phyloP scores from a whole-genome alignment of 148 eudicot genomes.

The Diospyros kaki region DNA sequence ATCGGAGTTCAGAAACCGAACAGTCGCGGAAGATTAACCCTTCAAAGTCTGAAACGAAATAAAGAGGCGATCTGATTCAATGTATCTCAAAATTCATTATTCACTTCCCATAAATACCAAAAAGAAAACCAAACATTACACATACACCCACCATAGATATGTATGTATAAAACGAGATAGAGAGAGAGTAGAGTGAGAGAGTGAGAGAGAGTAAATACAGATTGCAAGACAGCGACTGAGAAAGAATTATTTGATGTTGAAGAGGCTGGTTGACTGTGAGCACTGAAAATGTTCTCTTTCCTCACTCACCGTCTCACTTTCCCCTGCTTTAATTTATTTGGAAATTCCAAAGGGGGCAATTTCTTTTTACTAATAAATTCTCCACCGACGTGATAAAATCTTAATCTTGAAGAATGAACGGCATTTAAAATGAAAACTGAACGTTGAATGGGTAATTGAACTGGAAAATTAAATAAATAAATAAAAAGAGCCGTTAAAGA shows the following conservation, averaged over 20 bases:
- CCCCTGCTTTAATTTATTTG: background rate
- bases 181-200: background rate
- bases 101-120: background rate
- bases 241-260: background rate
- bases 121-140: background rate
- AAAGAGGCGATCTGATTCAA: background rate
- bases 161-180: background rate
- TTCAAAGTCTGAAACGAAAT: background rate
- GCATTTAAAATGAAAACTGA: background rate
- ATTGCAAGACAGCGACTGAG: background rate
- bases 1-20: background rate
- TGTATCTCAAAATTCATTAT: conserved; percentile 10
- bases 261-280: background rate
- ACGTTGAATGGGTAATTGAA: too few relatives aligned
- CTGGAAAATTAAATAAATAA: too few relatives aligned
- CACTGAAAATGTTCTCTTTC: background rate
- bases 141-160: background rate
- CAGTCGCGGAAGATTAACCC: background rate
- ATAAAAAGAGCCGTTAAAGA: conserved; percentile 3
- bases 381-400: too few relatives aligned
- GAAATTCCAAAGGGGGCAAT: background rate
- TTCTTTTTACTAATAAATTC: background rate
- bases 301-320: background rate
- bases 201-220: background rate
- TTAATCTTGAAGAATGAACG: background rate